These are phyloP conservation scores for Spongospora subterranea DNA, from an alignment of 208 protist genomes.

Conservation along the genomic window DNA sequence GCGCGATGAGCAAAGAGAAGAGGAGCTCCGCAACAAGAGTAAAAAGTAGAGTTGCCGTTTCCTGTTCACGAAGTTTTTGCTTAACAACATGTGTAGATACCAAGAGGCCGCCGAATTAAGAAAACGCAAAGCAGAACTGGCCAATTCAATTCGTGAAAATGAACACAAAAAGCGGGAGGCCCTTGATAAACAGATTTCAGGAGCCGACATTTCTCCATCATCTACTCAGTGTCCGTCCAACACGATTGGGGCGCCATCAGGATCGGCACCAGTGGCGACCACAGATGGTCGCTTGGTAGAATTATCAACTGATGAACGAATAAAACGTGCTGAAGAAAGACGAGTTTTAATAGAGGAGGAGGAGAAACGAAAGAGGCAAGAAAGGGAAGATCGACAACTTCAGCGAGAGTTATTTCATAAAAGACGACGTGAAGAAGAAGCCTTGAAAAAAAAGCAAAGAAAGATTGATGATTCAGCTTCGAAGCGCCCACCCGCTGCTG, in stretches of 20 bases:
- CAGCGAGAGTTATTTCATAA: conserved; percentile 1
- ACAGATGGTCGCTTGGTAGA: neutral
- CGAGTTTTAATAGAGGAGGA: neutral
- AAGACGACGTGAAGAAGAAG: neutral
- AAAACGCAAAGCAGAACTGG: neutral
- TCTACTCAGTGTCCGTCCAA: neutral
- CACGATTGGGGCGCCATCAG: neutral
- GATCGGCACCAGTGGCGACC: neutral
- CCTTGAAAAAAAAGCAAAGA: neutral
- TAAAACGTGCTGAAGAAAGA: conserved; percentile 17
- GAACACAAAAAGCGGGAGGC: neutral
- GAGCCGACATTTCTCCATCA: neutral
- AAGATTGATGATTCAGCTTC: neutral
- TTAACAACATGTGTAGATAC: neutral
- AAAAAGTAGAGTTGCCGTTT: neutral
- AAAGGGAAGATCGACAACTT: conserved; percentile 8
- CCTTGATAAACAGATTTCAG: neutral
- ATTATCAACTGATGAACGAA: conserved; percentile 25
- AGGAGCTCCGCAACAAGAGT: neutral
- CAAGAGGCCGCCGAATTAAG: conserved; percentile 10
- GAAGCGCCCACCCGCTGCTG: no score
- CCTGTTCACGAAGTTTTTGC: neutral
- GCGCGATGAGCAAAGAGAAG: neutral
- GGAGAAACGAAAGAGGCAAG: conserved; percentile 13
- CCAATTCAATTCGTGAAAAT: neutral